Base-by-base conservation (phyloP, 2,329 filamentous ascomycete species). In the Phialocephala sp. region DNA sequence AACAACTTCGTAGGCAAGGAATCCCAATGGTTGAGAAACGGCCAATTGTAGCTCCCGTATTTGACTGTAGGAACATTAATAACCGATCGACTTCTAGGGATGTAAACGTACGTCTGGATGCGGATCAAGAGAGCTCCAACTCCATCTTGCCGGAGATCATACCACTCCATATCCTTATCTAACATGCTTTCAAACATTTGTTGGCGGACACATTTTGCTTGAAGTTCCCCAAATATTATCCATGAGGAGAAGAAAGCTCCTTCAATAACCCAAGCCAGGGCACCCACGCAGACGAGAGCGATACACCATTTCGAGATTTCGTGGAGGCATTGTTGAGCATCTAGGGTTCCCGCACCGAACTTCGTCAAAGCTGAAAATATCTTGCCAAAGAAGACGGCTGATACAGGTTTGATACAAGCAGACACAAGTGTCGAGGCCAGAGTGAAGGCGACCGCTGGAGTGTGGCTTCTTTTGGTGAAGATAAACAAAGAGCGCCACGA, bases 11-110 rank as follows among this genome's bases (percentile, higher is more conserved):
- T 88, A 85, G 8, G 91, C 73, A 0, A 91, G 76, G 54, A 90
- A 85, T 0, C 93, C 94, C 0, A 97, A 81, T 0, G 93, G 89
- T 70, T 95, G 90, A 0, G 93, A 94, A 0, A 89, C 89, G 0
- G 91, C 91, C 1, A 89, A 81, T 72, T 97, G 93, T 4, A 98
- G 81, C 68, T 97, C 94, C 63, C 90, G 85, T 8, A 91, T 90
- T 75, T 97, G 90, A 32, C 93, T 97, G 14, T 22, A n/a, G 27
- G 37, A 12, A 22, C 41, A n/a, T 54, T 20, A 43, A 3, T 52
- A 24, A 1, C 0, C 4, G 35, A 35, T 37, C 43, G 5, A 3
- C 1, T 43, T 24, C 62, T 35, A 65, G 43, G 14, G 27, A 22
- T 8, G 8, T 20, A 5, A 12, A 77, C 88, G 78, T 80, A 94